A percentile compares a stretch with the other conserved stretches of the same genome.
phyloP scores from a whole-genome alignment of 441 rosid genomes.

The Flueggea neowawraea region DNA sequence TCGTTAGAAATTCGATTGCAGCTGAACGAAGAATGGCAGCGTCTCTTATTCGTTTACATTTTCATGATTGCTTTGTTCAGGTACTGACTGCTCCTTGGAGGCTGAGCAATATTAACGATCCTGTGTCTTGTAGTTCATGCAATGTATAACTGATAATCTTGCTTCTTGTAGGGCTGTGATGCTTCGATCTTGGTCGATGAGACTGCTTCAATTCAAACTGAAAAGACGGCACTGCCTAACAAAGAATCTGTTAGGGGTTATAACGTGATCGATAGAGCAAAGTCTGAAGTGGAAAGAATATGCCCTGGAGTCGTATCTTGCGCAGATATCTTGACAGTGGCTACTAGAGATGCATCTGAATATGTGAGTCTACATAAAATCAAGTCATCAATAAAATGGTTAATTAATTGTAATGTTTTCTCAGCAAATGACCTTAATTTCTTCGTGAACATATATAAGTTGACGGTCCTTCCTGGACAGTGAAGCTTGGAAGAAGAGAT shows the following conservation, averaged over 20 bases:
- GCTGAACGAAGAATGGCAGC: too few species aligned
- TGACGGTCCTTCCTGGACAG: slow-evolving; percentile 47
- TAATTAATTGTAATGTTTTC: too few species aligned
- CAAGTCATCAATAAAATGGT: too few species aligned
- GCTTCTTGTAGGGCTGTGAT: slow-evolving; percentile 46
- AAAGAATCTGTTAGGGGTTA: slow-evolving; percentile 43
- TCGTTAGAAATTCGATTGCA: too few species aligned
- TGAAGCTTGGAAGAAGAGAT: slow-evolving; percentile 51
- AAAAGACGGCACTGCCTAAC: slow-evolving; percentile 33
- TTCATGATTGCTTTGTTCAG: too few species aligned
- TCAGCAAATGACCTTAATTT: too few species aligned
- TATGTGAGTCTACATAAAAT: slow-evolving; percentile 25
- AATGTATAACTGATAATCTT: neutral
- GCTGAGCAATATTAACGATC: too few species aligned
- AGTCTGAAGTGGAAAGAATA: slow-evolving; percentile 34
- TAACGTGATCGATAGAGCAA: slow-evolving; percentile 44
- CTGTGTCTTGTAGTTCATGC: too few species aligned
- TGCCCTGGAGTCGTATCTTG: slow-evolving; percentile 64
- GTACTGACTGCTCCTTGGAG: too few species aligned
- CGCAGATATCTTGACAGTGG: slow-evolving; percentile 54
- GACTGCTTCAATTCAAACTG: slow-evolving; percentile 36
- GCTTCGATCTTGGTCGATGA: slow-evolving; percentile 51
- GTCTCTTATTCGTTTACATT: too few species aligned
- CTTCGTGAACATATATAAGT: slow-evolving; percentile 18
- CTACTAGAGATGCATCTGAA: slow-evolving; percentile 61